A percentile compares a stretch with the other conserved stretches of the same genome.
These are phyloP conservation scores for Boletus semigastroideus DNA, from an alignment of 1,284 basidiomycete species.

Conservation along the genomic window DNA sequence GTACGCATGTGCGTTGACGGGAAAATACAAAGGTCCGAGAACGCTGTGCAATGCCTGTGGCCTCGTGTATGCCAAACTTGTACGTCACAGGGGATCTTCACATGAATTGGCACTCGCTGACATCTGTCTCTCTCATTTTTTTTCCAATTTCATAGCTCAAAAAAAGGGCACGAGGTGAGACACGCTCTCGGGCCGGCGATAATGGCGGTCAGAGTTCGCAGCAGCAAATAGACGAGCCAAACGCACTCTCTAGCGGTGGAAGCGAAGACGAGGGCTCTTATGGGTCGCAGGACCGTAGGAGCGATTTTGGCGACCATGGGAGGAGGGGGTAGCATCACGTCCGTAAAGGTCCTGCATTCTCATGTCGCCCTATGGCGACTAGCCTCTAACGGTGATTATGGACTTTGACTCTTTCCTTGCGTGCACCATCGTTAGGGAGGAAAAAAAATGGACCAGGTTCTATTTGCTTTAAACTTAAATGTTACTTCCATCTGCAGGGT, in stretches of 20 bases:
- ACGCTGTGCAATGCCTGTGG: constrained; percentile 61
- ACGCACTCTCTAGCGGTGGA: constrained; percentile 31
- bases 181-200: constrained; percentile 25
- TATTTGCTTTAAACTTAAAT: constrained; percentile 12
- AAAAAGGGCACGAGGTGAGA: constrained; percentile 38
- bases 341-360: constrained; percentile 26
- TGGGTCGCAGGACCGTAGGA: constrained; percentile 37
- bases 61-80: constrained; percentile 59
- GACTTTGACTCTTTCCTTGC: constrained; percentile 19
- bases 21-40: constrained; percentile 44
- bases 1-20: constrained; percentile 21
- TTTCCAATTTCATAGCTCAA: constrained; percentile 29
- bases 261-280: constrained; percentile 38
- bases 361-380: constrained; percentile 16
- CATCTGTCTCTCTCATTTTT: not conserved
- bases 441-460: constrained; percentile 1
- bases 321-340: constrained; percentile 31
- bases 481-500: constrained; percentile 10
- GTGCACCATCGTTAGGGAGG: constrained; percentile 7
- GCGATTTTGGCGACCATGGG: constrained; percentile 35
- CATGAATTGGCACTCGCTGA: constrained; percentile 18
- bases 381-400: constrained; percentile 16
- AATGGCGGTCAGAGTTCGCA: constrained; percentile 32
- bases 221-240: constrained; percentile 27
- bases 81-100: constrained; percentile 35